Percentiles rank a stretch among this genome's conserved stretches.
Evolutionary conservation across 768 basidiomycete genomes (phyloP).

Genomic region (Auriscalpium orientale): DNA sequence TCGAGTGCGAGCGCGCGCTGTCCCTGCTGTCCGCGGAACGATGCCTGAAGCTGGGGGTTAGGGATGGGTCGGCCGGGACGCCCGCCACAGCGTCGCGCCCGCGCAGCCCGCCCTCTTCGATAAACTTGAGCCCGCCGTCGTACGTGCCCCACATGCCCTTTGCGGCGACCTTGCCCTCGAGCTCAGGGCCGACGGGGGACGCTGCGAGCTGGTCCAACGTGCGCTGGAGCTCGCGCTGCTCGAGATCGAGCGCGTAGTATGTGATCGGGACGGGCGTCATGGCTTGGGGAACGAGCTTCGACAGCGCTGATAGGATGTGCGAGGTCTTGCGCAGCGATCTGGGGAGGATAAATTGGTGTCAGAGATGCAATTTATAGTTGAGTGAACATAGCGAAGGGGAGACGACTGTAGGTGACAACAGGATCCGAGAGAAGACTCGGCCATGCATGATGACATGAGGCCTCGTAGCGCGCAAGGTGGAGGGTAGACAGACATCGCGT

Average conservation of each 20-base stretch:
- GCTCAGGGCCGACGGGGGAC: constrained; percentile 53
- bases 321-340: constrained; percentile 89
- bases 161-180: constrained; percentile 67
- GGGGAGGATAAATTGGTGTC: neutral
- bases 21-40: constrained; percentile 33
- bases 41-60: constrained; percentile 20
- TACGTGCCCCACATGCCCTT: constrained; percentile 91
- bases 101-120: constrained; percentile 56
- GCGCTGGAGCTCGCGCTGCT: constrained; percentile 76
- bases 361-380: no score
- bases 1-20: constrained; percentile 14
- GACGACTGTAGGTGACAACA: no score
- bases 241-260: constrained; percentile 92
- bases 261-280: constrained; percentile 46
- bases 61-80: neutral
- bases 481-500: no score
- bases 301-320: constrained; percentile 66
- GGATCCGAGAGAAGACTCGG: neutral
- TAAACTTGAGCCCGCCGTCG: constrained; percentile 78
- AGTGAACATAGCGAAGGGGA: no score
- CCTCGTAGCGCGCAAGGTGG: no score
- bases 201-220: constrained; percentile 60
- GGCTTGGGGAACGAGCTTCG: constrained; percentile 38
- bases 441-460: neutral
- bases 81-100: constrained; percentile 13